A percentile compares a stretch with the other conserved stretches of the same genome.
Conservation (phyloP, 768 basidiomycete genomes). For the Coprinellus micaceus region DNA sequence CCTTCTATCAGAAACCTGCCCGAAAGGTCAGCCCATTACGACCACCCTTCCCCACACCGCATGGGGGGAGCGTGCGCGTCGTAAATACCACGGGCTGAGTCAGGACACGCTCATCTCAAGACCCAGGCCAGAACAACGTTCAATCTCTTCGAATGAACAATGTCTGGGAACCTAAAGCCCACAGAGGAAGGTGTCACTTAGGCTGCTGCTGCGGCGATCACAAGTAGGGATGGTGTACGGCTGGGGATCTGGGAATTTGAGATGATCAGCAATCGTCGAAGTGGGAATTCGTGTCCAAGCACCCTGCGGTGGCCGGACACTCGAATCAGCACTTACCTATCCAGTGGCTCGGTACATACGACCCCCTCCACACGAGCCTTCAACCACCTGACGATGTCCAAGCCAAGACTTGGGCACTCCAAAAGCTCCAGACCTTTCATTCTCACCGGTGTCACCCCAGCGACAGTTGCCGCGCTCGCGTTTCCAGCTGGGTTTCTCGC, state of each 20-base stretch:
- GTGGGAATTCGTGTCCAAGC: neutral
- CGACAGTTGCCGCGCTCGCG: slow-evolving; percentile 27
- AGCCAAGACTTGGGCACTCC: slow-evolving; percentile 62
- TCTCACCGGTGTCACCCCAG: slow-evolving; percentile 49
- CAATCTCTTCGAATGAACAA: neutral
- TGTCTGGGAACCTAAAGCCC: neutral
- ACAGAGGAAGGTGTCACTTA: neutral
- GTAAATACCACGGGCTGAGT: no score
- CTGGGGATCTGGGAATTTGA: neutral
- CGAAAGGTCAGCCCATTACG: no score
- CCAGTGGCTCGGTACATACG: slow-evolving; percentile 56
- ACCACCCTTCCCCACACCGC: no score
- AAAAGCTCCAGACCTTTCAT: slow-evolving; percentile 59
- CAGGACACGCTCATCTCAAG: no score
- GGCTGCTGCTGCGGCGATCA: neutral
- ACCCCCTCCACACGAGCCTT: slow-evolving; percentile 59
- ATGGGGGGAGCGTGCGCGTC: no score
- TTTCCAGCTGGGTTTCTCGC: slow-evolving; percentile 58
- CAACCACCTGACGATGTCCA: slow-evolving; percentile 70
- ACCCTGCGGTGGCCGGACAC: neutral
- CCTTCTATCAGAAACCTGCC: no score
- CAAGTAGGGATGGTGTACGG: slow-evolving; percentile 6
- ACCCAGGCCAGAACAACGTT: neutral
- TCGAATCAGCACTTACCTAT: slow-evolving; percentile 41
- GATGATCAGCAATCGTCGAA: neutral